A percentile compares a stretch with the other conserved stretches of the same genome.
Evolutionary conservation across 2,329 filamentous ascomycete genomes (phyloP).

Genomic region (Talaromyces piceae): DNA sequence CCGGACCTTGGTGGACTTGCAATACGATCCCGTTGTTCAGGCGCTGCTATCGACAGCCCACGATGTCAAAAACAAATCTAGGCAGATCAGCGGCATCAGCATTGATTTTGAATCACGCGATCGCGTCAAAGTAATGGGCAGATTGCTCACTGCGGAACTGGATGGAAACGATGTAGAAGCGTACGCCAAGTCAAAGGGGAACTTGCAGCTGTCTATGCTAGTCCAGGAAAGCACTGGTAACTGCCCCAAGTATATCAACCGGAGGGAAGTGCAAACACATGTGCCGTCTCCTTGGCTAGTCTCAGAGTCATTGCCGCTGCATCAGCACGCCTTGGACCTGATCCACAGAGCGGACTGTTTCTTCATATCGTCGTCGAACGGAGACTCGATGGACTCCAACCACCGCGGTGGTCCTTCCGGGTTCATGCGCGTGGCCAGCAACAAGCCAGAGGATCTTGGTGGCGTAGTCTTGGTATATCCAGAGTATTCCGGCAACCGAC

Average conservation of each 20-base stretch:
- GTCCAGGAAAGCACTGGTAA: conserved; percentile 66
- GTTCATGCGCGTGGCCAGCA: conserved; percentile 62
- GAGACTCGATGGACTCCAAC: conserved; percentile 71
- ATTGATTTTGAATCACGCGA: no score
- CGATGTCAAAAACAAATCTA: conserved; percentile 39
- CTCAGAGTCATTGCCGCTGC: conserved; percentile 43
- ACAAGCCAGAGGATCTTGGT: conserved; percentile 38
- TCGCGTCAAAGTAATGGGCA: no score
- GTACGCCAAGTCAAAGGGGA: no score
- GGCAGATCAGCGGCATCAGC: conserved; percentile 35
- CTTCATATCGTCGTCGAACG: conserved; percentile 61
- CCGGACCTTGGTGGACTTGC: conserved; percentile 52
- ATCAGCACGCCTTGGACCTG: conserved; percentile 50
- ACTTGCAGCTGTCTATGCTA: conserved; percentile 56
- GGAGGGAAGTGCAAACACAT: conserved; percentile 55
- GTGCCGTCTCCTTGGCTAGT: conserved; percentile 47
- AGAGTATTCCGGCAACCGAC: conserved; percentile 75
- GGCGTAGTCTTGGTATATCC: conserved; percentile 60
- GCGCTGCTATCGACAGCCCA: conserved; percentile 47
- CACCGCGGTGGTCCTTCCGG: conserved; percentile 68
- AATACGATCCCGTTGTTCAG: conserved; percentile 62
- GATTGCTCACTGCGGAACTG: no score
- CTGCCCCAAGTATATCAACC: conserved; percentile 82
- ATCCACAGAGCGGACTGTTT: conserved; percentile 63
- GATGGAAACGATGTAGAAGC: no score